Evolutionary conservation across 768 basidiomycete genomes (phyloP).

Genomic region (Amanita rubescens): DNA sequence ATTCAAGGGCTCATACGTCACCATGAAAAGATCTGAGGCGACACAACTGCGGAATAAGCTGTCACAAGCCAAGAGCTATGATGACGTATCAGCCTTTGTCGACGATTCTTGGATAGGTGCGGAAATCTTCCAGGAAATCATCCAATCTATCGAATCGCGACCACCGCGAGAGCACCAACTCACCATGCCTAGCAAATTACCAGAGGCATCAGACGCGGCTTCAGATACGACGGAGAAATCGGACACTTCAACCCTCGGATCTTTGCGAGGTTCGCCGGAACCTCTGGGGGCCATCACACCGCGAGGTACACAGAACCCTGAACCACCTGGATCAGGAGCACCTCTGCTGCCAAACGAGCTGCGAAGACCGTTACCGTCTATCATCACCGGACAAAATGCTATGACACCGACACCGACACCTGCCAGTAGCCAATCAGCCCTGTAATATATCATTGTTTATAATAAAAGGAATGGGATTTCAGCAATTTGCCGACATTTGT

Average conservation of each 20-base stretch:
- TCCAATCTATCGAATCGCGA: conserved; percentile 41
- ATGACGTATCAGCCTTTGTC: conserved; percentile 42
- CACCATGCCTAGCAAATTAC: conserved; percentile 20
- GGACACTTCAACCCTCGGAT: neutral
- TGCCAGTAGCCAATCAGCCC: neutral
- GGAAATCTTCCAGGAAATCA: conserved; percentile 51
- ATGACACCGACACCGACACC: conserved; percentile 29
- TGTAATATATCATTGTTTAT: neutral
- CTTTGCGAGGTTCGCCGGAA: conserved; percentile 14
- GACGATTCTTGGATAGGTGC: conserved; percentile 49
- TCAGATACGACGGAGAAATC: neutral
- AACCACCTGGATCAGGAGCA: conserved; percentile 46
- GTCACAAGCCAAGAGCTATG: conserved; percentile 54
- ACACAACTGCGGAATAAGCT: conserved; percentile 48
- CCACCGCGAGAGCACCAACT: conserved; percentile 29
- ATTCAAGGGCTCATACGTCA: conserved; percentile 62
- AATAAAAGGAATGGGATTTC: neutral
- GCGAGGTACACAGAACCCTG: conserved; percentile 46
- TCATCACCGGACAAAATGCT: conserved; percentile 35
- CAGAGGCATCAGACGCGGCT: conserved; percentile 15
- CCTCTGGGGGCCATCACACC: conserved; percentile 32
- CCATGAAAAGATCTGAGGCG: conserved; percentile 51
- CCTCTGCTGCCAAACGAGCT: conserved; percentile 39
- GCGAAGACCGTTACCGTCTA: conserved; percentile 28
- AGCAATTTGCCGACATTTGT: neutral